Percentiles rank a stretch among this genome's conserved stretches.
Conservation (phyloP, 2,329 filamentous ascomycete genomes). For the Alternaria atra region DNA sequence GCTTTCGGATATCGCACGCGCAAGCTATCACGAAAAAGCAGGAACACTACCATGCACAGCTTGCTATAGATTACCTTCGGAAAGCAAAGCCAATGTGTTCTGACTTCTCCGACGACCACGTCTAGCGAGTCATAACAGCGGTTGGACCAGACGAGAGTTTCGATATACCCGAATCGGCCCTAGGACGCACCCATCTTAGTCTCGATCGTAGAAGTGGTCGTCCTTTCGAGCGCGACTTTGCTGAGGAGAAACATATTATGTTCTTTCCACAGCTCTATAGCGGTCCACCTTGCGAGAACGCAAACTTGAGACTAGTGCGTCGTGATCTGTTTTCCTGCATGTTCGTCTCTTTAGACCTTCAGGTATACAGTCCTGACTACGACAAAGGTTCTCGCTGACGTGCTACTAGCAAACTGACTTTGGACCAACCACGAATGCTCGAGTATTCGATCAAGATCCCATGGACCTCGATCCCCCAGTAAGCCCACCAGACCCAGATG, state of each 20-base stretch:
- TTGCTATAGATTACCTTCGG: conserved; percentile 20
- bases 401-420: conserved; percentile 11
- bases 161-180: background rate
- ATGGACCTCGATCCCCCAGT: conserved; percentile 8
- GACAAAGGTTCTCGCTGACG: background rate
- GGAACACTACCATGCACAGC: conserved; percentile 10
- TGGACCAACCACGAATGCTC: conserved; percentile 7
- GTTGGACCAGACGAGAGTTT: conserved; percentile 1
- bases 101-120: conserved; percentile 9
- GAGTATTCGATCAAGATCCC: conserved; percentile 3
- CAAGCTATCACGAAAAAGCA: conserved; percentile 12
- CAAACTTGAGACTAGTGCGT: conserved; percentile 13
- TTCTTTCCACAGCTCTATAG: conserved; percentile 19
- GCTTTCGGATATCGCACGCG: conserved; percentile 13
- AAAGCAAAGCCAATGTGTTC: conserved; percentile 19
- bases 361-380: conserved; percentile 9
- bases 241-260: conserved; percentile 15
- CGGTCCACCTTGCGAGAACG: background rate
- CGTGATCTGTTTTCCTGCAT: conserved; percentile 18
- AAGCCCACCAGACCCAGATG: conserved; percentile 4
- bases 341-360: conserved; percentile 10
- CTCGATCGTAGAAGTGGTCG: conserved; percentile 9
- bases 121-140: conserved; percentile 14
- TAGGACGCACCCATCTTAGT: conserved; percentile 5
- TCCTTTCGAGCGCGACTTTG: conserved; percentile 17